These are phyloP conservation scores for Osmanthus fragrans DNA, from an alignment of 257 asterid species.

Conservation along the genomic window DNA sequence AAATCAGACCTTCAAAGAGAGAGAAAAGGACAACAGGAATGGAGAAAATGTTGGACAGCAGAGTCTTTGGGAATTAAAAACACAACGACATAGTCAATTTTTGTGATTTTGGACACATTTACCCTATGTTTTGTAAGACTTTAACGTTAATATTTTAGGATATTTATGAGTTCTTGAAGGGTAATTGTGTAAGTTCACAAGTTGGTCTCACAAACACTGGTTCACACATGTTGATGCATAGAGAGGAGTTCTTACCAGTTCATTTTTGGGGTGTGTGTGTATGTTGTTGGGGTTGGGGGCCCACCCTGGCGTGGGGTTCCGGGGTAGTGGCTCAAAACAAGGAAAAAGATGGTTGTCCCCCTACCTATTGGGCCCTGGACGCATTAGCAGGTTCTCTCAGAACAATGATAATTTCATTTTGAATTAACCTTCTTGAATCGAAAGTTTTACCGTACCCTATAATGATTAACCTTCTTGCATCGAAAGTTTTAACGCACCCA, in stretches of 20 bases:
- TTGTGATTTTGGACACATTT: conserved; percentile 8
- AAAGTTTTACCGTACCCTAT: no score
- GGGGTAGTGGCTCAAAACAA: no score
- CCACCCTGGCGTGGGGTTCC: no score
- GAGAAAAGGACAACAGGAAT: neutral
- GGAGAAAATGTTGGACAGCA: conserved; percentile 26
- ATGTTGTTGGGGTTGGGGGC: no score
- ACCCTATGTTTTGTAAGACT: neutral
- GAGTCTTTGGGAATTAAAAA: conserved; percentile 31
- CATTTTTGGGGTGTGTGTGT: neutral
- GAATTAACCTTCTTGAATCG: no score
- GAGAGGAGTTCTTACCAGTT: no score
- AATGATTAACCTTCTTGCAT: no score
- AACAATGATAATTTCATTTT: no score
- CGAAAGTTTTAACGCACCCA: no score
- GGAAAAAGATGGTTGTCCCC: no score
- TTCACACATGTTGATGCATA: neutral
- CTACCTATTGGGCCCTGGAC: no score
- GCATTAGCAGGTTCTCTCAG: no score
- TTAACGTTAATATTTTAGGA: neutral
- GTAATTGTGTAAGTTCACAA: neutral
- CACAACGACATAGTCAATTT: conserved; percentile 5
- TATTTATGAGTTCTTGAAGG: neutral
- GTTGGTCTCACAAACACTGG: neutral
- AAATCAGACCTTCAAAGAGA: conserved; percentile 2